Base-by-base conservation (phyloP, 495 filamentous ascomycete species). In the Lepidopterella palustris region DNA sequence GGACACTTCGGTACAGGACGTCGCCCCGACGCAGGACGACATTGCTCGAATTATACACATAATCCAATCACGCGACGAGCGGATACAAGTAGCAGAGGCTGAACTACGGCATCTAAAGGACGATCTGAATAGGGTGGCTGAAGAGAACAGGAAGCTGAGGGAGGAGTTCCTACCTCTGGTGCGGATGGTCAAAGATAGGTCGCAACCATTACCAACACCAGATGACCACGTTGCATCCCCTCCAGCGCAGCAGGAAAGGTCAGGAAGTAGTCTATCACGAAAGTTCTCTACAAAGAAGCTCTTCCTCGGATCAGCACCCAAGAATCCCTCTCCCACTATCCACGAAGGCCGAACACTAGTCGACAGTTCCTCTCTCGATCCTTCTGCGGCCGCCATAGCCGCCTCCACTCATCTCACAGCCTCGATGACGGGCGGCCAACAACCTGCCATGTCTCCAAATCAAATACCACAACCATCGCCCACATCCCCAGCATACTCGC, bases 241-340 rank as follows among this genome's bases (percentile, higher is more conserved):
- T 52, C 60, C 59, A 39, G 58, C 65, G 13, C 35, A 53, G n/a
- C 32, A 62, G 15, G 61, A 67, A 49, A 68, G 66, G 52, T 61
- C 79, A 64, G 75, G 75, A 52, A 79, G 73, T 60, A 78, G 80
- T 20, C 72, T 90, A 40, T 87, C 86, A 49, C 81, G 90, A 61
- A 88, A 90, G 60, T 93, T 93, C 71, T 97, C 93, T 29, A 90
- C 85, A 48, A 96, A 97, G 76, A 87, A 90, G 75, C 83, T 93
- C 59, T 90, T 93, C 75, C 82, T 90, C 25, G 89, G 89, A 56
- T 78, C 80, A 21, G 86, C 84, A 29, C 87, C 91, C 4, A 96
- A 95, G 73, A 90, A 80, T 69, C 80, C 75, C 49, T 88, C 85
- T 49, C 92, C 93, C 11, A 95, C 95, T 5, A 78, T 82, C 48